Conservation (phyloP, 2,329 filamentous ascomycete genomes). For the Alternaria angustiovoidea region DNA sequence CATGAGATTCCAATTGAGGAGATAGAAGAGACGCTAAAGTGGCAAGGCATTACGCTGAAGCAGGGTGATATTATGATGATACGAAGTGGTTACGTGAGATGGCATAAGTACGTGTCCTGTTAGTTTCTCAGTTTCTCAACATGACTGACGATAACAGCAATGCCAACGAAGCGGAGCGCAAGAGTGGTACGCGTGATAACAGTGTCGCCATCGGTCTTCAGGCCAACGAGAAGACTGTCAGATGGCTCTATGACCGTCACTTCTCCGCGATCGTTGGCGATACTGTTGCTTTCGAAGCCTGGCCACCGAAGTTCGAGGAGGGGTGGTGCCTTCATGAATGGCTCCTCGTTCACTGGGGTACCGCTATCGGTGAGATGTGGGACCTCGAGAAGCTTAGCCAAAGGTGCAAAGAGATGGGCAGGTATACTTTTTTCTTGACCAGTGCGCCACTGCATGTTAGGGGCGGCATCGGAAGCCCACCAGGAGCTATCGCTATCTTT, state of each 20-base stretch:
- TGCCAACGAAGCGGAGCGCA: slow-evolving; percentile 36
- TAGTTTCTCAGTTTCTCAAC: not conserved
- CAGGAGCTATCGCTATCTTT: slow-evolving; percentile 47
- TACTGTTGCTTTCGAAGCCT: slow-evolving; percentile 52
- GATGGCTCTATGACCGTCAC: slow-evolving; percentile 50
- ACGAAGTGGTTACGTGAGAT: slow-evolving; percentile 57
- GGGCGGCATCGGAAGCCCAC: slow-evolving; percentile 52
- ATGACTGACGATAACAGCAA: slow-evolving; percentile 24
- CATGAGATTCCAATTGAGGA: slow-evolving; percentile 44
- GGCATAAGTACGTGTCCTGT: slow-evolving; percentile 37
- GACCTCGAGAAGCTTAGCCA: slow-evolving; percentile 60
- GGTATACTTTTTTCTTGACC: slow-evolving; percentile 69
- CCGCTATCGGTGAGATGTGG: slow-evolving; percentile 49
- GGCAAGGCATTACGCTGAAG: slow-evolving; percentile 37
- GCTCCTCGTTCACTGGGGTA: slow-evolving; percentile 42
- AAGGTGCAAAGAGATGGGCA: slow-evolving; percentile 61
- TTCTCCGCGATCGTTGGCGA: slow-evolving; percentile 51
- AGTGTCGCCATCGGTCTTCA: slow-evolving; percentile 45
- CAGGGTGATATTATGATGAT: slow-evolving; percentile 49
- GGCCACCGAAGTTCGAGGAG: slow-evolving; percentile 40
- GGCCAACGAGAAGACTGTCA: slow-evolving; percentile 40
- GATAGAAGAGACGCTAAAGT: slow-evolving; percentile 39
- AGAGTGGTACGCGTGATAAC: slow-evolving; percentile 44
- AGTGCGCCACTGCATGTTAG: slow-evolving; percentile 67
- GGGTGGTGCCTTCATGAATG: slow-evolving; percentile 48